Conservation (phyloP, 2,329 filamentous ascomycete species). For the Fusarium agapanthi region DNA sequence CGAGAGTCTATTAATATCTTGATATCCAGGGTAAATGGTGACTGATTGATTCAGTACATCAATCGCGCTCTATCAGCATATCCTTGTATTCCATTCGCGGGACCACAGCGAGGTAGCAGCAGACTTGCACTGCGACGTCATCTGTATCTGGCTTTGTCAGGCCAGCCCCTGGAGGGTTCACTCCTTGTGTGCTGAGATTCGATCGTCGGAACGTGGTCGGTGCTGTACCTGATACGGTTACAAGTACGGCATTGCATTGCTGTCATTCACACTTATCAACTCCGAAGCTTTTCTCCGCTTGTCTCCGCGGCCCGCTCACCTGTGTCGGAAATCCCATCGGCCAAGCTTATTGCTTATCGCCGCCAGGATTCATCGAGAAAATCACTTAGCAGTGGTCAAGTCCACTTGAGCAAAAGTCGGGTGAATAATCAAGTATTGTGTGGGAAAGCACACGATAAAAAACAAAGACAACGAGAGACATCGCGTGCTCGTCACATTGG, state of each 20-base stretch:
- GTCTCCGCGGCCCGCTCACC: constrained; percentile 24
- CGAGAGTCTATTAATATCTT: constrained; percentile 27
- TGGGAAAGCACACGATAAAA: constrained; percentile 26
- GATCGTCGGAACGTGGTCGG: constrained; percentile 15
- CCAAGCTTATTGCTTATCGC: constrained; percentile 15
- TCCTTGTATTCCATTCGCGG: constrained; percentile 10
- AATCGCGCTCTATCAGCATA: neutral
- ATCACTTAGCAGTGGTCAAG: neutral
- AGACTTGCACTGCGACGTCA: constrained; percentile 32
- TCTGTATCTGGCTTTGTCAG: constrained; percentile 27
- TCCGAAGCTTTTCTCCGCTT: constrained; percentile 39
- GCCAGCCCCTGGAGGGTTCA: constrained; percentile 32
- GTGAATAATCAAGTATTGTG: constrained; percentile 1
- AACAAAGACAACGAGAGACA: constrained; percentile 23
- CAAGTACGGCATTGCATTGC: constrained; percentile 30
- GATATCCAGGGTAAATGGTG: constrained; percentile 5
- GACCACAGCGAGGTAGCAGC: constrained; percentile 22
- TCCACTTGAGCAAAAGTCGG: neutral
- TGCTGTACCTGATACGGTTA: constrained; percentile 19
- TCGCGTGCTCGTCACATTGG: constrained; percentile 27
- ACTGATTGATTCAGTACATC: constrained; percentile 20
- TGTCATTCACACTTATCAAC: constrained; percentile 13
- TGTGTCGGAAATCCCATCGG: constrained; percentile 32
- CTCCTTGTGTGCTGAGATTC: constrained; percentile 23
- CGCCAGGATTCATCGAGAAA: neutral